Base-by-base conservation (phyloP, 2,329 filamentous ascomycete genomes). In the Diaporthe australafricana region DNA sequence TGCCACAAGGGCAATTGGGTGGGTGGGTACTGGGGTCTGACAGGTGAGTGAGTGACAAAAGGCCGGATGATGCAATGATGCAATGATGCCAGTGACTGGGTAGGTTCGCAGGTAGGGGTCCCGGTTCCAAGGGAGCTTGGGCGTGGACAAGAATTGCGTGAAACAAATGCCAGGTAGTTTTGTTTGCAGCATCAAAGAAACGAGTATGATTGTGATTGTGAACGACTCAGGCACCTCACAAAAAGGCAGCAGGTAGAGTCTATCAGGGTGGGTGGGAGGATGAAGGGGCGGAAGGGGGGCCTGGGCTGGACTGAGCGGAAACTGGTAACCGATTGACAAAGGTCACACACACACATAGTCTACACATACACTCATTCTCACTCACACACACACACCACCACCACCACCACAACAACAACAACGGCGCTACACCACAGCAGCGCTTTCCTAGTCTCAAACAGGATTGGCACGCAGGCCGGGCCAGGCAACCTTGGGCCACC, bases 41-140 rank as follows among this genome's bases (percentile, higher is more conserved):
- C 27, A 35, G 53, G 53, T 25, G 66, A 27, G 53, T 25, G 66
- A 27, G 66, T 40, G 53, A 68, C 55, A 57, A 69, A 57, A 69
- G 66, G 48, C 67, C 52, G 67, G 53, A 69, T 48, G 56, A 65
- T 65, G 60, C 47, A 52, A 69, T 69, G 66, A n/a, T 60, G 66
- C 55, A 69, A 69, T 69, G 45, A 20, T 25, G 35, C n/a, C 32
- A 17, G 32, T n/a, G 25, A 32, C 65, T 56, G 38, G 25, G 50
- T 32, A 5, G 32, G 32, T 35, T n/a, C 40, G 12, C 32, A 63
- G 12, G 40, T 60, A 69, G 55, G 53, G 53, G 53, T 30, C 53
- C 66, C 32, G 30, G 42, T 50, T 69, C 35, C 66, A 69, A 30
- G 47, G 53, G 50, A 50, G 53, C 66, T 69, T 50, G 40, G 53